Base-by-base conservation (phyloP, 495 filamentous ascomycete genomes). In the Aspergillus ellipticus region DNA sequence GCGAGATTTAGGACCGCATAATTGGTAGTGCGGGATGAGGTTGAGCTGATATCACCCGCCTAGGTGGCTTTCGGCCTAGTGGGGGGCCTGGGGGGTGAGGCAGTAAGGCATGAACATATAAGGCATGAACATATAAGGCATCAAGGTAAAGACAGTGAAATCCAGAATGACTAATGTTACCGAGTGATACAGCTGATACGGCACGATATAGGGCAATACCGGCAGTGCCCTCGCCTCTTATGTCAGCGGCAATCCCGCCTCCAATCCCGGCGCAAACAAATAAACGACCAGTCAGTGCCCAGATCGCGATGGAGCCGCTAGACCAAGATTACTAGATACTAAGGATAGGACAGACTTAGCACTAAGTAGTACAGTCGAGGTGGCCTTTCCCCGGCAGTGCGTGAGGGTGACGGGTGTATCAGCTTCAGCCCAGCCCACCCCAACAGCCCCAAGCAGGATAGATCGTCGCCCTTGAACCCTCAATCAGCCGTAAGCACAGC, bases 21-120 rank as follows among this genome's bases (percentile, higher is more conserved):
- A 60, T 60, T 62, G 63, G 37, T 66, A 47, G 63, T 66, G 63
- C 63, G 63, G 63, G 63, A 66, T 66, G 59, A 66, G 51, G 63
- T 60, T 33, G 42, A 56, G 42, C 54, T 63, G 60, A 59, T 59
- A 63, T 63, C 63, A 57, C 57, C 54, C 51, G 57, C 57, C 56
- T 54, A 57, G 54, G 37, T 55, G 45, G 31, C 33, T 45, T 45
- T 45, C 9, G 42, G 42, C 45, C 41, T 56, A 20, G 24, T 37
- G 21, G 51, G 45, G 26, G 8, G 48, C 16, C 16, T 16, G 17
- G 6, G 47, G 61, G 57, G 57, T 64, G 49, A 64, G 61, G 61
- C 61, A 58, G 28, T 4, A 42, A 3, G 2, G 4, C 16, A 29
- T 17, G 8, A 9, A 13, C 7, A 15, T 29, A 19, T 20, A 0